Conservation (phyloP, 2,329 filamentous ascomycete genomes). For the Grosmannia serpens region DNA sequence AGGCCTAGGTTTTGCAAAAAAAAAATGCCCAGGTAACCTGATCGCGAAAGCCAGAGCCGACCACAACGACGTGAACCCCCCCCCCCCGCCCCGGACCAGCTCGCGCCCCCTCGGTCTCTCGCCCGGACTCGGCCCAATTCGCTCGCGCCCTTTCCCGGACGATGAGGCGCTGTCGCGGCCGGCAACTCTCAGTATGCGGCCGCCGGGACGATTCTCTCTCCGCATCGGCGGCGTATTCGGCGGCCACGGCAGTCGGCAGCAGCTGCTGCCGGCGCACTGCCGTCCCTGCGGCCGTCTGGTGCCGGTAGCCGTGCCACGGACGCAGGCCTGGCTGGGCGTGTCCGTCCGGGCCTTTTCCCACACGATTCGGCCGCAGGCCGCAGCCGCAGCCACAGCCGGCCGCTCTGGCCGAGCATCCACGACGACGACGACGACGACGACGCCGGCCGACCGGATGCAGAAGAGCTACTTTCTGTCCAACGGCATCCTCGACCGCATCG, state of each 20-base stretch:
- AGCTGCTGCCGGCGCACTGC: background rate
- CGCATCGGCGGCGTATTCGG: background rate
- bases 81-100: too few relatives aligned
- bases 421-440: background rate
- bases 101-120: too few relatives aligned
- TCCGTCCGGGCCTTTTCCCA: too few relatives aligned
- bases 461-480: constrained; percentile 25
- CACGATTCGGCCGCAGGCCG: background rate
- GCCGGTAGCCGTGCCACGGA: too few relatives aligned
- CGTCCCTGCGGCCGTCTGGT: too few relatives aligned
- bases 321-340: too few relatives aligned
- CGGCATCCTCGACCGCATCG: constrained; percentile 16
- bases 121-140: background rate
- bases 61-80: too few relatives aligned
- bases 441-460: constrained; percentile 14
- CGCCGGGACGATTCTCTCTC: constrained; percentile 2
- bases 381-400: background rate
- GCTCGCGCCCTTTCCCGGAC: background rate
- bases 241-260: background rate
- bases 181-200: constrained; percentile 3
- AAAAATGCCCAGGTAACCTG: too few relatives aligned
- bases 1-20: too few relatives aligned
- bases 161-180: background rate
- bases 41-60: too few relatives aligned
- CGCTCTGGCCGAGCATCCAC: background rate